phyloP scores from a whole-genome alignment of 1,284 basidiomycete species.

The Baeospora myosura region DNA sequence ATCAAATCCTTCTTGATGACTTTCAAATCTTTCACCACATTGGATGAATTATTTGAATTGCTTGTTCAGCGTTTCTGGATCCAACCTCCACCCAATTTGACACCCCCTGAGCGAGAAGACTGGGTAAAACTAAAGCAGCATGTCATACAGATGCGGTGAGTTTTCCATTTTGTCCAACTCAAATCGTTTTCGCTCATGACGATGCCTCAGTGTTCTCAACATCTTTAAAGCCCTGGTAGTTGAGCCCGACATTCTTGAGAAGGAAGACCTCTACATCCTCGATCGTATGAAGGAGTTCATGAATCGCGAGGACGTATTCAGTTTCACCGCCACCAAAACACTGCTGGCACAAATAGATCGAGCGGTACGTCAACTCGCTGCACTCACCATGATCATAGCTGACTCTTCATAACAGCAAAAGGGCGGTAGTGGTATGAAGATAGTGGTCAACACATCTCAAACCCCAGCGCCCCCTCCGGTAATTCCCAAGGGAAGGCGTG shows the following conservation, averaged over 20 bases:
- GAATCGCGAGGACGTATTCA: conserved; percentile 55
- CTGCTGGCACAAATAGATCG: conserved; percentile 68
- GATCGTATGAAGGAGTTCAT: conserved; percentile 76
- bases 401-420: conserved; percentile 35
- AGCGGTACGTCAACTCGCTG: conserved; percentile 45
- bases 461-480: conserved; percentile 67
- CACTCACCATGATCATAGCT: conserved; percentile 12
- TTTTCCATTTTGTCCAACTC: conserved; percentile 8
- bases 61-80: conserved; percentile 83
- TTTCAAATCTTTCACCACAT: conserved; percentile 90
- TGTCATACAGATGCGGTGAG: conserved; percentile 81
- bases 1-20: conserved; percentile 95
- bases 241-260: conserved; percentile 76
- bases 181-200: conserved; percentile 1
- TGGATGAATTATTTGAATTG: conserved; percentile 82
- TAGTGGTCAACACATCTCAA: conserved; percentile 45
- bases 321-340: conserved; percentile 65
- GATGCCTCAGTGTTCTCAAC: conserved; percentile 62
- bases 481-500: conserved; percentile 67
- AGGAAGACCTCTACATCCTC: conserved; percentile 73
- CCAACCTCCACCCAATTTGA: conserved; percentile 65
- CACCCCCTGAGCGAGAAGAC: conserved; percentile 58
- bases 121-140: conserved; percentile 90
- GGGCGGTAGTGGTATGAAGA: conserved; percentile 46
- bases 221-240: conserved; percentile 76